A percentile compares a stretch with the other conserved stretches of the same genome.
Evolutionary conservation across 352 stramenopile genomes (phyloP).

Genomic region (Phytophthora cajani): DNA sequence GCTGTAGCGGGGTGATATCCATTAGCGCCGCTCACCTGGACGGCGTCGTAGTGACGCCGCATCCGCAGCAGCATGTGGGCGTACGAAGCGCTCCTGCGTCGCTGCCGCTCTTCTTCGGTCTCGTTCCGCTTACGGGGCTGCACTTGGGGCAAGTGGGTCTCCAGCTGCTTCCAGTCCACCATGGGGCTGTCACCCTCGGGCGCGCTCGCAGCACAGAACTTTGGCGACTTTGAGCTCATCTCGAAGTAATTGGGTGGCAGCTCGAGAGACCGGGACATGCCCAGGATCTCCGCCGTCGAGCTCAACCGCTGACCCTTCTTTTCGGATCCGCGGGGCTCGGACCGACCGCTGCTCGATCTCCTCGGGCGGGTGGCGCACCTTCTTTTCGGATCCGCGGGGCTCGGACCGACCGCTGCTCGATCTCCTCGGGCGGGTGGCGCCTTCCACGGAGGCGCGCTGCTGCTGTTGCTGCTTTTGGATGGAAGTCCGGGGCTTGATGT

Average conservation of each 20-base stretch:
- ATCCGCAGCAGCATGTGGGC: constrained; percentile 37
- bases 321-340: constrained; percentile 19
- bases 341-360: constrained; percentile 11
- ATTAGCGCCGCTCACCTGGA: constrained; percentile 31
- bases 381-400: constrained; percentile 24
- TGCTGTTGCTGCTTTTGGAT: neutral
- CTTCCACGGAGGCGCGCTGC: constrained; percentile 16
- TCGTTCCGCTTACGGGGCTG: constrained; percentile 22
- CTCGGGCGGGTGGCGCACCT: constrained; percentile 15
- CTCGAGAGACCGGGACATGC: constrained; percentile 27
- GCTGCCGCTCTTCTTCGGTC: constrained; percentile 36
- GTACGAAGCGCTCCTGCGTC: constrained; percentile 30
- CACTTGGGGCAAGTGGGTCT: constrained; percentile 14
- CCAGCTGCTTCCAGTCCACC: constrained; percentile 15
- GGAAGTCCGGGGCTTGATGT: constrained; percentile 7
- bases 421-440: constrained; percentile 13
- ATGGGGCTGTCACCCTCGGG: constrained; percentile 9
- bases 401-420: constrained; percentile 12
- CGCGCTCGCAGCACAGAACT: constrained; percentile 8
- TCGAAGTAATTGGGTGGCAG: constrained; percentile 37
- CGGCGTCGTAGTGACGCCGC: constrained; percentile 33
- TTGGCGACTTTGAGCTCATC: constrained; percentile 31
- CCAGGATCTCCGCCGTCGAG: constrained; percentile 39
- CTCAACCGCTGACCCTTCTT: constrained; percentile 28
- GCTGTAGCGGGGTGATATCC: constrained; percentile 18